Conservation (phyloP, 2,329 filamentous ascomycete species). For the Aspergillus sergii region DNA sequence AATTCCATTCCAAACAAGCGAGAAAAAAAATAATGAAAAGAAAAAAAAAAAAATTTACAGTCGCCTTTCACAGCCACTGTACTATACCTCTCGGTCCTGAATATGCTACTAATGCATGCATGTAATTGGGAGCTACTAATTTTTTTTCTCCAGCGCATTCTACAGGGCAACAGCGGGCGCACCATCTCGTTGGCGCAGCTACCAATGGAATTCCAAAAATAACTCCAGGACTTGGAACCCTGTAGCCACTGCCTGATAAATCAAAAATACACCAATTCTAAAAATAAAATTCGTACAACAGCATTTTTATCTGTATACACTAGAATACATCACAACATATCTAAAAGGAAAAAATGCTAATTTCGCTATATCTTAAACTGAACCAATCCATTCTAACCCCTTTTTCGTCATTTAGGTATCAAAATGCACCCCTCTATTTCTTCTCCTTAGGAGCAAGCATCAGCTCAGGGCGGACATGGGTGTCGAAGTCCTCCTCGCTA, state of each 20-base stretch:
- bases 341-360: conserved; percentile 11
- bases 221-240: not conserved
- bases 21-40: not conserved
- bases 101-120: not conserved
- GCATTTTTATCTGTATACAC: not conserved
- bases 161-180: not conserved
- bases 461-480: conserved; percentile 85
- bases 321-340: not conserved
- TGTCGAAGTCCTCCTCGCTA: conserved; percentile 86
- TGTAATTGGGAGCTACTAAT: not conserved
- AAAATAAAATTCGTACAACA: conserved; percentile 1
- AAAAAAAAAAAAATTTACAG: not conserved
- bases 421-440: conserved; percentile 46
- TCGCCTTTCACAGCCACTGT: not conserved
- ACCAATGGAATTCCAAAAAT: conserved; percentile 2
- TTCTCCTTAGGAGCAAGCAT: conserved; percentile 85
- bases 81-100: not conserved
- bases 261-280: not conserved
- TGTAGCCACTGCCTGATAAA: not conserved
- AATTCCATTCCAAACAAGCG: not conserved
- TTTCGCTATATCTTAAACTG: conserved; percentile 19
- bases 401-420: not conserved
- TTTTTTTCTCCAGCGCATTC: not conserved
- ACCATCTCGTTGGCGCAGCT: conserved; percentile 2
- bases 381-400: conserved; percentile 8